Percentiles rank a stretch among this genome's conserved stretches.
Conservation (phyloP, 148 eudicot genomes). For the Persicaria tinctoria region DNA sequence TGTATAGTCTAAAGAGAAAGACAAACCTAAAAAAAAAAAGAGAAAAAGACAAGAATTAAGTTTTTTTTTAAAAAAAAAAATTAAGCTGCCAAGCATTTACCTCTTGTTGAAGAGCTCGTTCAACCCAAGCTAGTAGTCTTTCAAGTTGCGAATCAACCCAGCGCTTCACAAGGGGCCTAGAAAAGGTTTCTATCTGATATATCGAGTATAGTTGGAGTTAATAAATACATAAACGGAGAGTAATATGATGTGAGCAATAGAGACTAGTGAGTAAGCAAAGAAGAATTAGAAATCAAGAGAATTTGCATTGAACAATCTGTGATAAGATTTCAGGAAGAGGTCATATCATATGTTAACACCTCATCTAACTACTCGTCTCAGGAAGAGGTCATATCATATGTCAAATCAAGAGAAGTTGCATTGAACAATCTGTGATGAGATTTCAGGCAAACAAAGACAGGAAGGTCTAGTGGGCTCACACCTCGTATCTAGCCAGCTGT, state of each 20-base stretch:
- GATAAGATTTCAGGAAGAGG: too few species aligned
- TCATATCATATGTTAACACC: too few species aligned
- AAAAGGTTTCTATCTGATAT: constrained; percentile 72
- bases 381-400: too few species aligned
- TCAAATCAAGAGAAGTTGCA: too few species aligned
- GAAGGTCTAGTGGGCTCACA: constrained; percentile 22
- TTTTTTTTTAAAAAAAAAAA: too few species aligned
- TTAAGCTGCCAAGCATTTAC: constrained; percentile 25
- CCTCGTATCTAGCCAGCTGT: constrained; percentile 78
- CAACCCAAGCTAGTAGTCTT: constrained; percentile 79
- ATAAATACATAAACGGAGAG: neutral
- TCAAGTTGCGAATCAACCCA: constrained; percentile 95
- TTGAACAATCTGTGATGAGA: neutral
- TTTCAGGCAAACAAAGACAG: neutral
- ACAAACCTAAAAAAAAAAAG: neutral
- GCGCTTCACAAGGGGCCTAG: constrained; percentile 93
- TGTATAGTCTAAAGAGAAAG: neutral
- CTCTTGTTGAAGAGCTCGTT: constrained; percentile 96
- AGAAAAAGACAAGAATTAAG: too few species aligned
- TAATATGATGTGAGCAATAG: too few species aligned
- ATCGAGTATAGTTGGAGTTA: neutral
- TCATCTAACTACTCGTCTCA: too few species aligned
- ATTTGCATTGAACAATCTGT: too few species aligned
- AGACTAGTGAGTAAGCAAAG: too few species aligned
- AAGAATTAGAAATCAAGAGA: too few species aligned